A percentile compares a stretch with the other conserved stretches of the same genome.
phyloP scores from a whole-genome alignment of 768 basidiomycete genomes.

The Cytidiella melzeri region DNA sequence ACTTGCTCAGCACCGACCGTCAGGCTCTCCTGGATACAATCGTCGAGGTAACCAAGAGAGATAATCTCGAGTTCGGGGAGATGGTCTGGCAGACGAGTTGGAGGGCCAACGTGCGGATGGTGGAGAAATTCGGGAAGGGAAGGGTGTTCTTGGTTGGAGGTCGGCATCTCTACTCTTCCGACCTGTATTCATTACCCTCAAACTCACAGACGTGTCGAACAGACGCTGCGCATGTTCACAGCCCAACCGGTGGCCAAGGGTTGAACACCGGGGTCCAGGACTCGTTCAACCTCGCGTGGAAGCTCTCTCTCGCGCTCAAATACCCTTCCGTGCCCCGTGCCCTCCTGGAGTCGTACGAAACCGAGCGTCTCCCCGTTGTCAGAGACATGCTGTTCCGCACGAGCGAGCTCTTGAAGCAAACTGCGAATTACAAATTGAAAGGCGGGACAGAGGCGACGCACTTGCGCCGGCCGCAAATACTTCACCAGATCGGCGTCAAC shows the following conservation, averaged over 20 bases:
- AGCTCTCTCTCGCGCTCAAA: conserved; percentile 24
- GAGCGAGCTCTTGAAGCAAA: conserved; percentile 1
- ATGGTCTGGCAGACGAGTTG: conserved; percentile 23
- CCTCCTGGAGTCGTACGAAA: conserved; percentile 23
- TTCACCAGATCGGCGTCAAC: conserved; percentile 45
- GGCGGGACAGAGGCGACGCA: not conserved
- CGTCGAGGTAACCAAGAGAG: too few species aligned
- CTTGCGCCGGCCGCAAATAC: conserved; percentile 11
- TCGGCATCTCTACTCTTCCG: conserved; percentile 15
- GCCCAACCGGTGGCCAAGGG: conserved; percentile 37
- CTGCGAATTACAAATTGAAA: not conserved
- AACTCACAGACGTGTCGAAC: not conserved
- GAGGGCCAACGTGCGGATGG: conserved; percentile 44
- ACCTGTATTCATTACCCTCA: not conserved
- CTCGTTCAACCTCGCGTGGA: conserved; percentile 27
- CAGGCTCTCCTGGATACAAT: too few species aligned
- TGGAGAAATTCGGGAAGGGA: conserved; percentile 33
- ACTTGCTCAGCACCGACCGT: too few species aligned
- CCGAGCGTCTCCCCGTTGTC: conserved; percentile 27
- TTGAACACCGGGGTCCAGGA: conserved; percentile 24
- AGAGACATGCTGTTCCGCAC: conserved; percentile 25
- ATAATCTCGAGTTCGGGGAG: conserved; percentile 10
- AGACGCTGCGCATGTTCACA: conserved; percentile 48
- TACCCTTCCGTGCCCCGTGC: conserved; percentile 18
- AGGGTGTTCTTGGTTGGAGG: conserved; percentile 47